phyloP scores from a whole-genome alignment of 2,329 filamentous ascomycete species.

The Thelonectria rubi region DNA sequence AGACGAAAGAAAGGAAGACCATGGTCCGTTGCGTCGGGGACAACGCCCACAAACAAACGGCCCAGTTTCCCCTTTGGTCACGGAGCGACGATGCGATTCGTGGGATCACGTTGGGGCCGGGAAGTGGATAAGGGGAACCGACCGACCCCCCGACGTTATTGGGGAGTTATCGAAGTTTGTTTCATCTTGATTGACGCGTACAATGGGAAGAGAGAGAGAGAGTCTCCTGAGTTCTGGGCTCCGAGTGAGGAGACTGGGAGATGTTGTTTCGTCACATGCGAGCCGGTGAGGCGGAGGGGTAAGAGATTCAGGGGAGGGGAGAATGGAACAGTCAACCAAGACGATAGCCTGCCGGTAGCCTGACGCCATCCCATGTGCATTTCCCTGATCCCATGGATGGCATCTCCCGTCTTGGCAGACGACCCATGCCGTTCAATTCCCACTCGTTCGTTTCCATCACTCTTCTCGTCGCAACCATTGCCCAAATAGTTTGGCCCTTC shows the following conservation, averaged over 20 bases:
- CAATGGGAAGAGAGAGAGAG: background rate
- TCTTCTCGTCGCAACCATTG: too few relatives aligned
- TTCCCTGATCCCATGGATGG: too few relatives aligned
- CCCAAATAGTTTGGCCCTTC: too few relatives aligned
- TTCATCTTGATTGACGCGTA: background rate
- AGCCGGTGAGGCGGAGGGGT: too few relatives aligned
- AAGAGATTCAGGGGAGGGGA: too few relatives aligned
- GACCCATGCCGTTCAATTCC: too few relatives aligned
- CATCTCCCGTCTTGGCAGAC: too few relatives aligned
- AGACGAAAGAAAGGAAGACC: background rate
- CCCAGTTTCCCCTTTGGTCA: conserved; percentile 31
- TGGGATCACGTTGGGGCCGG: conserved; percentile 16
- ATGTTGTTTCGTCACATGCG: too few relatives aligned
- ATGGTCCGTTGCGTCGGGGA: background rate
- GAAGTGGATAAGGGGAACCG: background rate
- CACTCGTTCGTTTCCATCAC: too few relatives aligned
- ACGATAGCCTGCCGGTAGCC: background rate
- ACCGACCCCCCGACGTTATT: background rate
- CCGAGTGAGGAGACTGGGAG: too few relatives aligned
- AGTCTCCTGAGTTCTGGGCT: too few relatives aligned
- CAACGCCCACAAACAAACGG: background rate
- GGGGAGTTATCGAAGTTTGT: background rate
- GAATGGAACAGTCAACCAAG: too few relatives aligned
- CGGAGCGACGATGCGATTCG: conserved; percentile 27
- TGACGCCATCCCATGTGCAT: background rate